These are phyloP conservation scores for Phytophthora cryptogea DNA, from an alignment of 352 stramenopile species.

Conservation along the genomic window DNA sequence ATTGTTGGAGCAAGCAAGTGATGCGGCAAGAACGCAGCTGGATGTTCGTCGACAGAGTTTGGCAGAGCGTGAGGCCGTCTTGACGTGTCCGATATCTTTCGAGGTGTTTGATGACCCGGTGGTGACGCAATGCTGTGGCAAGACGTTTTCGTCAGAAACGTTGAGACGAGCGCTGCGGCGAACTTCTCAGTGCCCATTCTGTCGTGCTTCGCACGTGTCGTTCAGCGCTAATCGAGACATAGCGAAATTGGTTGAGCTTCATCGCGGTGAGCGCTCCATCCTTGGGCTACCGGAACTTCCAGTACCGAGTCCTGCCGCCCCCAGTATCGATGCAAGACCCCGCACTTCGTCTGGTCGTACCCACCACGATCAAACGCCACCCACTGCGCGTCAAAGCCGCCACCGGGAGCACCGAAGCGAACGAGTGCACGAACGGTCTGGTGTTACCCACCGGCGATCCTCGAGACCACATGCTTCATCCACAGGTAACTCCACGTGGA, in stretches of 20 bases:
- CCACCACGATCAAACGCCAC: too few species aligned
- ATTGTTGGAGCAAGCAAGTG: conserved; percentile 18
- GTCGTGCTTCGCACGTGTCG: conserved; percentile 10
- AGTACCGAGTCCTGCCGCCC: not conserved
- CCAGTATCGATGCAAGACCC: too few species aligned
- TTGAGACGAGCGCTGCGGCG: conserved; percentile 14
- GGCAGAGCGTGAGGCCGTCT: conserved; percentile 13
- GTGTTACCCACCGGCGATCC: conserved; percentile 1
- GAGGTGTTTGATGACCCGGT: conserved; percentile 33
- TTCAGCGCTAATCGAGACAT: conserved; percentile 19
- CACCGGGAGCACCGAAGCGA: conserved; percentile 1
- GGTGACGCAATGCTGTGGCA: conserved; percentile 26
- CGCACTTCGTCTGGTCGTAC: too few species aligned
- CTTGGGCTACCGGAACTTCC: conserved; percentile 13
- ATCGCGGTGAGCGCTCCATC: conserved; percentile 16
- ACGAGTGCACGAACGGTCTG: conserved; percentile 10
- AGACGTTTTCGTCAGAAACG: conserved; percentile 26
- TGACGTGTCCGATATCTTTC: conserved; percentile 31
- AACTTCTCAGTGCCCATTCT: conserved; percentile 22
- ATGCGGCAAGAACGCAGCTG: conserved; percentile 9
- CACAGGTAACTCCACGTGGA: too few species aligned
- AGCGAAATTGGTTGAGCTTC: conserved; percentile 27
- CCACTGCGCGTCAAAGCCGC: not conserved
- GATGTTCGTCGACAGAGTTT: conserved; percentile 13
- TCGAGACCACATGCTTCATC: too few species aligned